These are phyloP conservation scores for Lactarius hatsudake DNA, from an alignment of 768 basidiomycete genomes.

Conservation along the genomic window DNA sequence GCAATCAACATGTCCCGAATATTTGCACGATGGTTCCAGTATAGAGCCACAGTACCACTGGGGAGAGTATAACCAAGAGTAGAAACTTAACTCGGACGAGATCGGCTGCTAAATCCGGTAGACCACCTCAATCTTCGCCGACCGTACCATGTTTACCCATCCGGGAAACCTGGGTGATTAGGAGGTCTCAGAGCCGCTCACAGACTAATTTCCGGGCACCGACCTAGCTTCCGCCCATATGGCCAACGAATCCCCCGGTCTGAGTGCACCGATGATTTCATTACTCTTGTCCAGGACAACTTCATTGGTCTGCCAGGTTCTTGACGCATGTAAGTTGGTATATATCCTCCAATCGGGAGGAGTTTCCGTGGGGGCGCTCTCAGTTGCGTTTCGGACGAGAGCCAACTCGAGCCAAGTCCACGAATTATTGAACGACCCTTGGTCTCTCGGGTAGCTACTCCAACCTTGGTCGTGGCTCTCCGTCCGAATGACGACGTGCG, in stretches of 20 bases:
- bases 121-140: slow-evolving; percentile 7
- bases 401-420: slow-evolving; percentile 8
- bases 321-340: neutral
- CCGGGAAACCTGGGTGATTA: neutral
- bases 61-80: neutral
- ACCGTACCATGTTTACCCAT: slow-evolving; percentile 1
- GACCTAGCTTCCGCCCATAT: slow-evolving; percentile 1
- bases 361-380: neutral
- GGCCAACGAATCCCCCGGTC: neutral
- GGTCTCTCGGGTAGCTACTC: neutral
- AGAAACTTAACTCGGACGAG: neutral
- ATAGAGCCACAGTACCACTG: neutral
- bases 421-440: slow-evolving; percentile 3
- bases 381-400: neutral
- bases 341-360: neutral
- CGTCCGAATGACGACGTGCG: neutral
- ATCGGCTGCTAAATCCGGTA: neutral
- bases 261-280: neutral
- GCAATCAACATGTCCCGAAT: neutral
- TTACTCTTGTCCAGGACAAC: neutral
- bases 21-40: neutral
- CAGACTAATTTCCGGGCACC: neutral
- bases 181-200: neutral
- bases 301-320: neutral
- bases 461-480: slow-evolving; percentile 14